Evolutionary conservation across 2,329 filamentous ascomycete genomes (phyloP).

Genomic region (Bipolaris zeicola): DNA sequence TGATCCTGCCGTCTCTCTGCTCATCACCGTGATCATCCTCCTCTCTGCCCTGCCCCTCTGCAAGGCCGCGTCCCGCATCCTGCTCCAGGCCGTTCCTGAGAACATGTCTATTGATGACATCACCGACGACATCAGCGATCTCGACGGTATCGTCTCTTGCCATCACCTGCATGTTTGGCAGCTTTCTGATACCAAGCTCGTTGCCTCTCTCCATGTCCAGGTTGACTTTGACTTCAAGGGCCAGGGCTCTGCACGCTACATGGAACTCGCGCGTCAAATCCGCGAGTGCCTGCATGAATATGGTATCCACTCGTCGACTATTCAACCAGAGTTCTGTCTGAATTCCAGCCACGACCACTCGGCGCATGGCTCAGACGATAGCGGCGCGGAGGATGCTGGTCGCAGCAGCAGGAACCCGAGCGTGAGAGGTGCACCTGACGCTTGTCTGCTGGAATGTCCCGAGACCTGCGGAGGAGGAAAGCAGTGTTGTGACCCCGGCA

Average conservation of each 20-base stretch:
- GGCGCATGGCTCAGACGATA: conserved; percentile 38
- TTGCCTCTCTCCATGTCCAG: conserved; percentile 92
- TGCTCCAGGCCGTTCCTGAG: conserved; percentile 91
- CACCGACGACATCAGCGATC: conserved; percentile 83
- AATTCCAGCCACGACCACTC: conserved; percentile 53
- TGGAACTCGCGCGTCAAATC: conserved; percentile 83
- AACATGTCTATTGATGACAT: conserved; percentile 89
- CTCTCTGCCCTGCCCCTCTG: conserved; percentile 79
- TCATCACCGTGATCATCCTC: conserved; percentile 83
- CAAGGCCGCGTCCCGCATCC: conserved; percentile 79
- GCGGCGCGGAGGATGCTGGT: conserved; percentile 36
- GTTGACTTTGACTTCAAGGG: conserved; percentile 88
- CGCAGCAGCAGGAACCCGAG: conserved; percentile 45
- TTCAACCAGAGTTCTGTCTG: conserved; percentile 82
- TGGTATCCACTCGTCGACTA: conserved; percentile 95
- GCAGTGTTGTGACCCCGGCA: conserved; percentile 50
- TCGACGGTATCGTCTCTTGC: conserved; percentile 85
- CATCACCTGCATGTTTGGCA: conserved; percentile 99
- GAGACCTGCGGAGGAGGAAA: conserved; percentile 51
- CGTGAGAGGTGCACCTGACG: conserved; percentile 42
- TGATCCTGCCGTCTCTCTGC: conserved; percentile 87
- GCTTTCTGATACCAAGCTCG: conserved; percentile 89
- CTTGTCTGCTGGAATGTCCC: conserved; percentile 52
- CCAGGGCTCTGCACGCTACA: conserved; percentile 78
- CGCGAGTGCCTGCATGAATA: conserved; percentile 90